Base-by-base conservation (phyloP, 345 rosid species). In the Rhodomyrtus tomentosa region DNA sequence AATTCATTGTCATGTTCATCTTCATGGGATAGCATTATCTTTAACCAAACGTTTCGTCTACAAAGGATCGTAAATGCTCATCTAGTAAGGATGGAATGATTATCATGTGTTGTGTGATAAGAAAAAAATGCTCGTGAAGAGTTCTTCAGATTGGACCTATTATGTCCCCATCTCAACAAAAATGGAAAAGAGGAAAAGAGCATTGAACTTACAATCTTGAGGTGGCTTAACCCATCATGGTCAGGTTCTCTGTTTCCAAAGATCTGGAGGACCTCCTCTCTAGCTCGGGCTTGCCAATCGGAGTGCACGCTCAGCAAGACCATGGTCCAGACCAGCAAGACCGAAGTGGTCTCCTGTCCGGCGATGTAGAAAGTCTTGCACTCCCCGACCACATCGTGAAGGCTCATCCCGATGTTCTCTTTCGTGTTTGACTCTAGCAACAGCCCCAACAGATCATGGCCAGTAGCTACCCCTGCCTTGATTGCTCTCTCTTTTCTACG, bases 281-380 rank as follows among this genome's bases (percentile, higher is more conserved):
- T 90, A 24, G 93, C 90, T 81, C 87, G 87, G 50, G 32, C 85
- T 85, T 93, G 96, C 96, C 96, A 92, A n/a, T 87, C 86, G 76
- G 88, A 92, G 82, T 93, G 92, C 51, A 89, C 84, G 79, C 93
- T 87, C 84, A 92, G 40, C 76, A 91, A 86, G 87, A 94, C 86
- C 84, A 89, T 73, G 21, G 92, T 84, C 98, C 96, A 93, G 53
- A 90, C 89, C 82, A 91, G 86, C 82, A 93, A 82, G 53, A 87
- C 82, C 49, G 94, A 84, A 15, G 94, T 90, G 24, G 95, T 90
- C 58, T 90, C 92, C 84, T 94, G 94, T 48, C 97, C 96, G 24
- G 98, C 95, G 18, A 92, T 81, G 85, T 93, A 94, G 84, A 94
- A 92, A 42, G 90, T 84, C 84, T 92, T 92, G 83, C 98, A 92